Conservation (phyloP, 73 alveolate genomes). For the Effrenium voratum region DNA sequence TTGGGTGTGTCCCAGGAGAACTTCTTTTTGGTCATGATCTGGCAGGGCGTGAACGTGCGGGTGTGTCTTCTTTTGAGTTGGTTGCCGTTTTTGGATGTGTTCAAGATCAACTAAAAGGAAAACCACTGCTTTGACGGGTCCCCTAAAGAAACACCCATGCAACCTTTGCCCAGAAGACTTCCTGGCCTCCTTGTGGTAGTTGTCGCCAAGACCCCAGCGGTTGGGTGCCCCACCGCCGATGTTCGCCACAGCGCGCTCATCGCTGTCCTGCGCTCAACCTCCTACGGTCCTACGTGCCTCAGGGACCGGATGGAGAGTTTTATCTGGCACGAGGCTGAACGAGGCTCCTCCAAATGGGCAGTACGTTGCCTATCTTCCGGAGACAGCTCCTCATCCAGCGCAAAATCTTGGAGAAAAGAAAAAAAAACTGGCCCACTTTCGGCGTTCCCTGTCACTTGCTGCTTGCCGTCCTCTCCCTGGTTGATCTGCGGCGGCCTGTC, state of each 20-base stretch:
- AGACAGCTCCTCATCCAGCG: slow-evolving; percentile 32
- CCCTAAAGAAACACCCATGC: neutral
- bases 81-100: no score
- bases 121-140: no score
- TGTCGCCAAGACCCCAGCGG: slow-evolving; percentile 93
- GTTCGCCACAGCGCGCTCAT: slow-evolving; percentile 90
- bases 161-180: neutral
- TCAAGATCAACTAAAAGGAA: no score
- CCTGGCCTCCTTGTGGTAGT: slow-evolving; percentile 61
- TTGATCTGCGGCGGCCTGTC: slow-evolving; percentile 84
- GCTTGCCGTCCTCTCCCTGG: slow-evolving; percentile 63
- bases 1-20: slow-evolving; percentile 84
- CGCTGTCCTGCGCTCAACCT: slow-evolving; percentile 76
- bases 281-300: no score
- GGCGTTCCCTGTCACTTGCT: neutral
- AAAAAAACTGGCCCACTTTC: neutral
- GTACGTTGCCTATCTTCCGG: slow-evolving; percentile 91
- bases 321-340: no score
- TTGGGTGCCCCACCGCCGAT: slow-evolving; percentile 93
- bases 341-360: slow-evolving; percentile 61
- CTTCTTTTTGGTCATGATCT: slow-evolving; percentile 61
- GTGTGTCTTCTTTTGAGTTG: no score
- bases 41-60: neutral
- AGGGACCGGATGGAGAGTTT: no score
- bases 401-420: neutral